phyloP scores from a whole-genome alignment of 768 basidiomycete genomes.

The Pseudohyphozyma bogoriensis region DNA sequence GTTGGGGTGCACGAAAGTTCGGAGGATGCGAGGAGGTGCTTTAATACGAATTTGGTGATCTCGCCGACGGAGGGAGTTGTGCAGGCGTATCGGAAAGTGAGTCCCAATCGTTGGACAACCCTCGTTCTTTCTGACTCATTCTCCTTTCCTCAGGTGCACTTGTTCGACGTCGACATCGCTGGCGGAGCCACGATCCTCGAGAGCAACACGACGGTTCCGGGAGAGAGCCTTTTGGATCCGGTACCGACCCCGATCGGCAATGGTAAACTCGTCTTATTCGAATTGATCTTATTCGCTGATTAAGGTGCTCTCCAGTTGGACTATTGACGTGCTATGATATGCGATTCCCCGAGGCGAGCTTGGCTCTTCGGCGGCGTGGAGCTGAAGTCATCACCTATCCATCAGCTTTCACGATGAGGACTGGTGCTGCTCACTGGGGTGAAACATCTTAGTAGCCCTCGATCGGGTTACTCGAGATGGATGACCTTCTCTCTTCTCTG shows the following conservation, averaged over 20 bases:
- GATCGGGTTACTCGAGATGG: neutral
- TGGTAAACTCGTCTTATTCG: neutral
- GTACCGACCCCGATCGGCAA: conserved; percentile 15
- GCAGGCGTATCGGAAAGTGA: conserved; percentile 11
- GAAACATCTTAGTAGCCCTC: neutral
- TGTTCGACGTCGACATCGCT: conserved; percentile 31
- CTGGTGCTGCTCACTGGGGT: conserved; percentile 33
- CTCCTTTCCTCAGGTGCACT: conserved; percentile 25
- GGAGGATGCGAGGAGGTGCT: conserved; percentile 21
- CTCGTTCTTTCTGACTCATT: too few species aligned
- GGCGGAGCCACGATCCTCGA: conserved; percentile 19
- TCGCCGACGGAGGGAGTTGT: conserved; percentile 20
- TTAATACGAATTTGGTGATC: conserved; percentile 31
- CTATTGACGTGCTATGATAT: conserved; percentile 33
- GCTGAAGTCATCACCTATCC: conserved; percentile 31
- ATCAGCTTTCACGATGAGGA: conserved; percentile 26
- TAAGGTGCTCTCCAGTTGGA: conserved; percentile 16
- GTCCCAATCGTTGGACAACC: too few species aligned
- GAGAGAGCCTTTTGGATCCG: conserved; percentile 4
- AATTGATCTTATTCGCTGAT: too few species aligned
- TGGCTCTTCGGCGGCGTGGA: conserved; percentile 20
- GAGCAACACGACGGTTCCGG: conserved; percentile 18
- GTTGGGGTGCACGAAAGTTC: conserved; percentile 31
- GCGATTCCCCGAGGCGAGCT: conserved; percentile 29
- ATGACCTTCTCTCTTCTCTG: neutral